A percentile compares a stretch with the other conserved stretches of the same genome.
These are phyloP conservation scores for Haematococcus lacustris DNA, from an alignment of 139 green algal species.

Conservation along the genomic window DNA sequence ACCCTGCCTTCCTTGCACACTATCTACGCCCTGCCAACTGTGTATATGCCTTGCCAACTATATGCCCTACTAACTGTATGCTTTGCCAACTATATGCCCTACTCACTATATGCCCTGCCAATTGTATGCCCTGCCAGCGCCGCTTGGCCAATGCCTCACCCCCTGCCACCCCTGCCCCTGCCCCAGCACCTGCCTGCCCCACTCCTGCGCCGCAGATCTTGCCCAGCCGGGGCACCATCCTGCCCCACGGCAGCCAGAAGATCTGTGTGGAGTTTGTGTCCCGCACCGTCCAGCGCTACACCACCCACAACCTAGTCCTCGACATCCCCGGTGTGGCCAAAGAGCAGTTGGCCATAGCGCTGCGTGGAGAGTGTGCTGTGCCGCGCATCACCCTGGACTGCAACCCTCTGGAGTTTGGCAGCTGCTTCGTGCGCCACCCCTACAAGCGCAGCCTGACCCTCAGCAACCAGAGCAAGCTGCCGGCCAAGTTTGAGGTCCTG, in stretches of 20 bases:
- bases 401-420: conserved; percentile 57
- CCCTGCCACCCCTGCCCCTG: too few species aligned
- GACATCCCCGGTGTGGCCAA: conserved; percentile 55
- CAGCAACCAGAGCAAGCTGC: conserved; percentile 65
- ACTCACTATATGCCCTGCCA: too few species aligned
- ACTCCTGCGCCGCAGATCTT: conserved; percentile 30
- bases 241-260: conserved; percentile 42
- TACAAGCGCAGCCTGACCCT: conserved; percentile 54
- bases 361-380: conserved; percentile 60
- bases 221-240: conserved; percentile 48
- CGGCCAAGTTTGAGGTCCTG: conserved; percentile 67
- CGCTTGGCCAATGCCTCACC: too few species aligned
- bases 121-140: too few species aligned
- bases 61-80: too few species aligned
- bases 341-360: conserved; percentile 26
- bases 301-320: conserved; percentile 39
- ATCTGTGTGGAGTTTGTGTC: conserved; percentile 55
- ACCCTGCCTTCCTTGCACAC: too few species aligned
- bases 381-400: conserved; percentile 44
- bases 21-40: too few species aligned
- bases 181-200: too few species aligned
- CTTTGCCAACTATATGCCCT: too few species aligned
- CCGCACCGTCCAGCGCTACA: conserved; percentile 34
- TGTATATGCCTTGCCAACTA: too few species aligned
- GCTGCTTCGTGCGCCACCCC: conserved; percentile 58